Percentiles rank a stretch among this genome's conserved stretches.
Conservation (phyloP, 345 rosid genomes). For the Salix purpurea region DNA sequence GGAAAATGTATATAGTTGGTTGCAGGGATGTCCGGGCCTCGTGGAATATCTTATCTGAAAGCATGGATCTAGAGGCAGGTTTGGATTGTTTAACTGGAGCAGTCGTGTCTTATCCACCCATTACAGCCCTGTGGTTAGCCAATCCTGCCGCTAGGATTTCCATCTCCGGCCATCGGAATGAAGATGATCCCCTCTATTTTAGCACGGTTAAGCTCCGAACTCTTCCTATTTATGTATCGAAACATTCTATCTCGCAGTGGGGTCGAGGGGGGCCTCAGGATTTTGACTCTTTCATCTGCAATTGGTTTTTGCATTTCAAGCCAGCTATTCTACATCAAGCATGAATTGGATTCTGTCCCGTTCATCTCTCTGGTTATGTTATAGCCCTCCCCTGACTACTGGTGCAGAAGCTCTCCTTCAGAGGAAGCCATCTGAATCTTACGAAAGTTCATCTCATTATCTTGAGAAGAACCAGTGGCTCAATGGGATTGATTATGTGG, state of each 20-base stretch:
- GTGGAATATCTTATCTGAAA: constrained; percentile 59
- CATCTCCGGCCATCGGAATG: constrained; percentile 58
- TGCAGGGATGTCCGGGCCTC: constrained; percentile 87
- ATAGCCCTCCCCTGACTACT: constrained; percentile 69
- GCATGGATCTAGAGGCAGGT: constrained; percentile 80
- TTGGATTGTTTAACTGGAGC: constrained; percentile 68
- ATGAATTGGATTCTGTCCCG: constrained; percentile 40
- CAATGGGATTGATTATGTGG: constrained; percentile 58
- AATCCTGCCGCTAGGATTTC: constrained; percentile 69
- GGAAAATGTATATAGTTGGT: constrained; percentile 80
- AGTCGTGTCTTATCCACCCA: constrained; percentile 74
- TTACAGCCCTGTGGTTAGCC: constrained; percentile 65
- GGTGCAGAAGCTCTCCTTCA: constrained; percentile 80
- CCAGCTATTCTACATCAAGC: constrained; percentile 56
- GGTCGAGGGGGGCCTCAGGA: constrained; percentile 67
- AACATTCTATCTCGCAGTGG: constrained; percentile 69
- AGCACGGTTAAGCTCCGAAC: constrained; percentile 49
- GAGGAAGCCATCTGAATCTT: constrained; percentile 44
- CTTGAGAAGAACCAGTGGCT: constrained; percentile 65
- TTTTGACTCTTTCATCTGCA: constrained; percentile 64
- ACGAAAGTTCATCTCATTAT: constrained; percentile 41
- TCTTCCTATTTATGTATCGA: constrained; percentile 67
- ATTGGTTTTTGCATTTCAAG: constrained; percentile 55
- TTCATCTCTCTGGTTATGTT: constrained; percentile 65
- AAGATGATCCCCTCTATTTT: constrained; percentile 73